A percentile compares a stretch with the other conserved stretches of the same genome.
phyloP scores from a whole-genome alignment of 1,139 yeast genomes.

The Kurtzmaniella quercitrusa region DNA sequence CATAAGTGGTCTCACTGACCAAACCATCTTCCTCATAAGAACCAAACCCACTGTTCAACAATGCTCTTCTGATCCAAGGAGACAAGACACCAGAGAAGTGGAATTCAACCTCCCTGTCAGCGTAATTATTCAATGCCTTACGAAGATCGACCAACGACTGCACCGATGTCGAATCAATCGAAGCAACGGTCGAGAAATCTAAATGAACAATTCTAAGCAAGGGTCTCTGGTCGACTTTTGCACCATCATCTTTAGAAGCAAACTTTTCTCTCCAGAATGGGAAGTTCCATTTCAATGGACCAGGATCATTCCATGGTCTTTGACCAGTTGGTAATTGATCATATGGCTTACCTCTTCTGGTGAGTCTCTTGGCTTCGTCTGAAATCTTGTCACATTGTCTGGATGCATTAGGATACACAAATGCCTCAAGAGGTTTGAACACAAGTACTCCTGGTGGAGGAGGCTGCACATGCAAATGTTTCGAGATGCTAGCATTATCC shows the following conservation, averaged over 20 bases:
- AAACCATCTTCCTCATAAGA: conserved; percentile 43
- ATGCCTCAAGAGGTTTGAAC: conserved; percentile 77
- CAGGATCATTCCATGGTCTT: conserved; percentile 91
- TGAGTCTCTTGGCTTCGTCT: conserved; percentile 60
- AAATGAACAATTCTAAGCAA: conserved; percentile 65
- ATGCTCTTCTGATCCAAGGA: conserved; percentile 82
- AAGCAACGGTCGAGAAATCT: conserved; percentile 76
- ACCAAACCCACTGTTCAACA: conserved; percentile 80
- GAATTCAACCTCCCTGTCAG: conserved; percentile 82
- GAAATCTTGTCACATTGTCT: conserved; percentile 65
- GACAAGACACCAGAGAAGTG: conserved; percentile 84
- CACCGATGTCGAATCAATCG: conserved; percentile 73
- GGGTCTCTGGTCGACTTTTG: conserved; percentile 55
- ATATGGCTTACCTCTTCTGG: conserved; percentile 58
- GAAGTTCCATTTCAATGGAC: conserved; percentile 48
- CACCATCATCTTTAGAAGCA: conserved; percentile 10
- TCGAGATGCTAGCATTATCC: conserved; percentile 52
- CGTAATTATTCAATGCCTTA: conserved; percentile 67
- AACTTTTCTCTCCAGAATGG: conserved; percentile 26
- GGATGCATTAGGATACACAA: conserved; percentile 78
- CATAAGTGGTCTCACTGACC: conserved; percentile 37
- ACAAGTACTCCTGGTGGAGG: conserved; percentile 93
- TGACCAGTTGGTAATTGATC: conserved; percentile 51
- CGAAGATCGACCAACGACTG: conserved; percentile 76
- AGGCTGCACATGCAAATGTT: conserved; percentile 53